Conservation (phyloP, 2,329 filamentous ascomycete species). For the Alternaria atra region DNA sequence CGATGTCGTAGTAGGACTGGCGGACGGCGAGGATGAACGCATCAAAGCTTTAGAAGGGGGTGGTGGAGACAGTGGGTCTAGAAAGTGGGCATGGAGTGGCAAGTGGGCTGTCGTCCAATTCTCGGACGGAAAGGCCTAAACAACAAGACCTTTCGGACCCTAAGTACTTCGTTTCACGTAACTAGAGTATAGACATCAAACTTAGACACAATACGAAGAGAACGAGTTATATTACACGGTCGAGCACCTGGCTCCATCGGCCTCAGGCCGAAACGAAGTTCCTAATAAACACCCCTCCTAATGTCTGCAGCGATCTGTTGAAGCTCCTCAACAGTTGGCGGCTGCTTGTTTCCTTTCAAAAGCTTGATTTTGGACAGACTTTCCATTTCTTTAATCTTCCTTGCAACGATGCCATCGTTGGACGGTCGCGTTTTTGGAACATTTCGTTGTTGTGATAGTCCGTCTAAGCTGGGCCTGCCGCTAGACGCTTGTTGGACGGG, state of each 20-base stretch:
- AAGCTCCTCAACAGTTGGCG: conserved; percentile 35
- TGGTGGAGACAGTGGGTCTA: conserved; percentile 72
- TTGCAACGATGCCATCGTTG: conserved; percentile 1
- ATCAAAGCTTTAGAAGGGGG: conserved; percentile 73
- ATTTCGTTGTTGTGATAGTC: neutral
- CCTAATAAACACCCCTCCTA: conserved; percentile 27
- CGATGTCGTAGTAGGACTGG: conserved; percentile 91
- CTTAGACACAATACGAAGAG: neutral
- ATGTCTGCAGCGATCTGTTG: conserved; percentile 35
- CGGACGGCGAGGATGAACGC: conserved; percentile 82
- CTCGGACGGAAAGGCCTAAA: conserved; percentile 68
- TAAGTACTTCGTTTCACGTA: neutral
- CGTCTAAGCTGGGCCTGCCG: neutral
- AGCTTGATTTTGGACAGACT: conserved; percentile 1
- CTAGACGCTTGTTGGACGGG: neutral
- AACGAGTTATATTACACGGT: neutral
- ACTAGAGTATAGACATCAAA: neutral
- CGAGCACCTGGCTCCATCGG: neutral
- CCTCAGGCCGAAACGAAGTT: neutral
- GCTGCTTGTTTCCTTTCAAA: conserved; percentile 11
- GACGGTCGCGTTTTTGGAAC: neutral
- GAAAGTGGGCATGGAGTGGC: conserved; percentile 94
- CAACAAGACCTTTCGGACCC: neutral
- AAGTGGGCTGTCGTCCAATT: conserved; percentile 97
- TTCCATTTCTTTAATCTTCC: conserved; percentile 12